Conservation (phyloP, 805 yeast species). For the Metschnikowia similis region DNA sequence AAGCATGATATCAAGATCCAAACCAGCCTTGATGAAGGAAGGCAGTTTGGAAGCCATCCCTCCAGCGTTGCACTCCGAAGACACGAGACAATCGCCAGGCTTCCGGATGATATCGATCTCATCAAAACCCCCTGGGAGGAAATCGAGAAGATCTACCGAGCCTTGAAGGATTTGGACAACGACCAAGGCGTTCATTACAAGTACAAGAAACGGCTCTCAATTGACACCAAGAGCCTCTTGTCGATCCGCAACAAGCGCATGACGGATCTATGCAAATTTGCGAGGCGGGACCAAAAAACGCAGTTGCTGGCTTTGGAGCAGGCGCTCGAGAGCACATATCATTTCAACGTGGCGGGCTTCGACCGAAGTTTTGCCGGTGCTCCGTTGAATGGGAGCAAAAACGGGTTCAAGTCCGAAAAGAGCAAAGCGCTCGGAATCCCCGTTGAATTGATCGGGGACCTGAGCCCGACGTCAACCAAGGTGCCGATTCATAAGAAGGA, state of each 20-base stretch:
- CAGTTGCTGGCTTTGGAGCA: conserved; percentile 28
- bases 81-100: conserved; percentile 22
- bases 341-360: conserved; percentile 40
- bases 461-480: conserved; percentile 25
- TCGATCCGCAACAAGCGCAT: conserved; percentile 28
- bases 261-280: conserved; percentile 31
- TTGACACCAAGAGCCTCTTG: conserved; percentile 31
- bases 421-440: conserved; percentile 21
- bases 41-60: conserved; percentile 30
- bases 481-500: conserved; percentile 34
- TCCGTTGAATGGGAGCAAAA: conserved; percentile 29
- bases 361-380: conserved; percentile 37
- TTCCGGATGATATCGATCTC: conserved; percentile 37
- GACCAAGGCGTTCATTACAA: conserved; percentile 37
- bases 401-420: conserved; percentile 15
- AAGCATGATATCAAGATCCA: conserved; percentile 35
- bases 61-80: conserved; percentile 36
- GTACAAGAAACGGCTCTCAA: conserved; percentile 29
- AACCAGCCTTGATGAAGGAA: conserved; percentile 31
- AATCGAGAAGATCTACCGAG: conserved; percentile 29
- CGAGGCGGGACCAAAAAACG: conserved; percentile 32
- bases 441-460: conserved; percentile 37
- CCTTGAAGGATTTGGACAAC: conserved; percentile 29
- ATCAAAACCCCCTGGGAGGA: conserved; percentile 26
- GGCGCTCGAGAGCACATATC: conserved; percentile 25